Evolutionary conservation across 139 green algal genomes (phyloP).

Genomic region (Dunaliella primolecta): DNA sequence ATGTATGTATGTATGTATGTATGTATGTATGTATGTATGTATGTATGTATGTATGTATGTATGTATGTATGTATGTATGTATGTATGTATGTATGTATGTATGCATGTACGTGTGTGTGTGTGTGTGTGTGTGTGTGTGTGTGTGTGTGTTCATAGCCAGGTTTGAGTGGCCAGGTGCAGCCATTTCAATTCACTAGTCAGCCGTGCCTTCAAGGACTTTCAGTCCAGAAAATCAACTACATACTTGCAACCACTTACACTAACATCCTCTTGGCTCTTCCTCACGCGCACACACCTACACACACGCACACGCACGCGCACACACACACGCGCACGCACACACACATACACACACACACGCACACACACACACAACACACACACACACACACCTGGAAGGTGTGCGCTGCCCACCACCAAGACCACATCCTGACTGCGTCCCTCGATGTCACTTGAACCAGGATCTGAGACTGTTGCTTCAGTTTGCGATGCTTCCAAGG

Average conservation of each 20-base stretch:
- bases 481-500: neutral
- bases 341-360: neutral
- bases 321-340: neutral
- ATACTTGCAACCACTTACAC: neutral
- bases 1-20: neutral
- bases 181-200: neutral
- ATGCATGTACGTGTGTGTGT: no score
- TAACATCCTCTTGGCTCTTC: neutral
- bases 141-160: no score
- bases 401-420: conserved; percentile 38
- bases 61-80: neutral
- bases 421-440: conserved; percentile 4
- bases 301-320: neutral
- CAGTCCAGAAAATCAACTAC: no score
- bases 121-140: neutral
- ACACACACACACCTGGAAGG: conserved; percentile 28
- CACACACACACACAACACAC: neutral
- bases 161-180: no score
- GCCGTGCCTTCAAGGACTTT: no score
- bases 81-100: neutral
- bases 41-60: neutral
- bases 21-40: neutral
- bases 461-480: neutral
- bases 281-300: neutral
- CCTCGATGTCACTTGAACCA: no score